phyloP scores from a whole-genome alignment of 345 rosid genomes.

The Barbarea vulgaris region DNA sequence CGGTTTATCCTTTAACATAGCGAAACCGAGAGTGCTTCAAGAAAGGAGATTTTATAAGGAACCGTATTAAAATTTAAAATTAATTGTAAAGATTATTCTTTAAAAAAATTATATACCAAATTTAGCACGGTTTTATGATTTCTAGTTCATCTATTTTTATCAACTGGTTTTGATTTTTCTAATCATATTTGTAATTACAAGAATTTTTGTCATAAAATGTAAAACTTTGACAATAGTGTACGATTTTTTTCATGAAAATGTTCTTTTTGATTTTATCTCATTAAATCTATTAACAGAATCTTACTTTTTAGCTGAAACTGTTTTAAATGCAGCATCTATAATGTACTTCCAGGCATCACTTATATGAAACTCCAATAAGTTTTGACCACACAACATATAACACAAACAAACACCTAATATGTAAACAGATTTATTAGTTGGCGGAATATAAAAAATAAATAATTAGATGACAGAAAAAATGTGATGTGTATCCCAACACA shows the following conservation, averaged over 20 bases:
- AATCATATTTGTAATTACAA: background rate
- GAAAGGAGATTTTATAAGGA: background rate
- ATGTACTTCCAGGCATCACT: background rate
- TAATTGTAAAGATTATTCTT: background rate
- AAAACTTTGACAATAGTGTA: background rate
- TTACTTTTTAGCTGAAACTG: background rate
- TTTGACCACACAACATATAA: slow-evolving; percentile 8
- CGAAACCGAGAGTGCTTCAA: background rate
- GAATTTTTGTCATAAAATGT: background rate
- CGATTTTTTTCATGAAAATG: background rate
- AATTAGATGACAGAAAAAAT: slow-evolving; percentile 15
- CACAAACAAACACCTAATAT: slow-evolving; percentile 7
- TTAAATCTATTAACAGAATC: background rate
- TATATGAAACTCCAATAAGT: background rate
- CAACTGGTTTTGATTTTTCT: background rate
- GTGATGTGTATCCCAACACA: slow-evolving; percentile 31
- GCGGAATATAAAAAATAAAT: background rate
- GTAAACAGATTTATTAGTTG: slow-evolving; percentile 18
- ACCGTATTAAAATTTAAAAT: too few species aligned
- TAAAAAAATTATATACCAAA: background rate
- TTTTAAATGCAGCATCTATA: background rate
- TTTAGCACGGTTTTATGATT: background rate
- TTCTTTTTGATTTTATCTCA: background rate
- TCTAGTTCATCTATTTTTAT: background rate
- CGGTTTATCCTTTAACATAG: background rate